Percentiles rank a stretch among this genome's conserved stretches.
phyloP scores from a whole-genome alignment of 2,329 filamentous ascomycete species.

The Fusarium burgessii region DNA sequence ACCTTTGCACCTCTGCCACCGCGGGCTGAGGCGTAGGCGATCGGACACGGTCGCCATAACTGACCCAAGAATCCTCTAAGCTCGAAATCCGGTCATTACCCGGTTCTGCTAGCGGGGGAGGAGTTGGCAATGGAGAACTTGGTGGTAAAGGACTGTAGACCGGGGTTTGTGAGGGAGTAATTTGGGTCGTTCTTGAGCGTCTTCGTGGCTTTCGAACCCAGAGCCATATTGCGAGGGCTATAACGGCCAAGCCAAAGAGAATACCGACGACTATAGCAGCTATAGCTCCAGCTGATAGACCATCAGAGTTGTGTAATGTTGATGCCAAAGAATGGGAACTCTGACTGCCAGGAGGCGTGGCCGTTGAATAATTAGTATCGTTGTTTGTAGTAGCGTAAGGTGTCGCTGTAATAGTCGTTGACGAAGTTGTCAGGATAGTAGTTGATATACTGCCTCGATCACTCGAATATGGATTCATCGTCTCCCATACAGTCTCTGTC shows the following conservation, averaged over 20 bases:
- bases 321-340: not conserved
- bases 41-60: constrained; percentile 33
- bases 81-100: constrained; percentile 9
- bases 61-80: constrained; percentile 30
- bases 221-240: constrained; percentile 24
- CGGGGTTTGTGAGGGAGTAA: not conserved
- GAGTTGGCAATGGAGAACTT: constrained; percentile 4
- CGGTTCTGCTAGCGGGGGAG: constrained; percentile 9
- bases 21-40: constrained; percentile 45
- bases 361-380: not conserved
- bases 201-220: constrained; percentile 14
- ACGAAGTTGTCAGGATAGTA: not conserved
- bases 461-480: constrained; percentile 27
- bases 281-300: constrained; percentile 29
- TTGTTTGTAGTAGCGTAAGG: constrained; percentile 3
- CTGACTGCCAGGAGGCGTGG: not conserved
- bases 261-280: constrained; percentile 36
- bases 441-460: constrained; percentile 3
- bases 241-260: constrained; percentile 5
- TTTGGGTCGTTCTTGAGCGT: not conserved
- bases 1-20: constrained; percentile 43
- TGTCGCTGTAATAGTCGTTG: not conserved
- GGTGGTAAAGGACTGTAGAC: not conserved
- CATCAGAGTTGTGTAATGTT: not conserved
- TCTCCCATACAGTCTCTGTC: constrained; percentile 26